Percentiles rank a stretch among this genome's conserved stretches.
These are phyloP conservation scores for Phytophthora nicotianae DNA, from an alignment of 352 stramenopile genomes.

Conservation along the genomic window DNA sequence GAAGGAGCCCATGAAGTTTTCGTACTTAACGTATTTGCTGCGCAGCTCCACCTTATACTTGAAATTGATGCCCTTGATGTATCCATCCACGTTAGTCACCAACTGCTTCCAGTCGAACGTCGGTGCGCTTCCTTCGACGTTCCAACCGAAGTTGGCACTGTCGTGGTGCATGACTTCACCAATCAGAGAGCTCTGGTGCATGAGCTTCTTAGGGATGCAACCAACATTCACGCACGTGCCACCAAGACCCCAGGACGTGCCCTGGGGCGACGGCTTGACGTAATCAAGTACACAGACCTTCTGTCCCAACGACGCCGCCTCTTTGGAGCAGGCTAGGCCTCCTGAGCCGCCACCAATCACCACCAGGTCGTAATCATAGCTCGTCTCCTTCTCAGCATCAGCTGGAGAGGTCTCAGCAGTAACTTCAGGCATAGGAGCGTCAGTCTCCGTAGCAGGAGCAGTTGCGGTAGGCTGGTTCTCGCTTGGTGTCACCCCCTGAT, in stretches of 20 bases:
- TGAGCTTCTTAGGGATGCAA: slow-evolving; percentile 99
- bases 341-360: slow-evolving; percentile 84
- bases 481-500: slow-evolving; percentile 3
- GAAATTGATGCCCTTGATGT: slow-evolving; percentile 99
- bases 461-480: slow-evolving; percentile 1
- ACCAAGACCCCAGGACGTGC: slow-evolving; percentile 92
- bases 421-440: slow-evolving; percentile 5
- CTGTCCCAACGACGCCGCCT: slow-evolving; percentile 92
- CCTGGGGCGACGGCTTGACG: slow-evolving; percentile 89
- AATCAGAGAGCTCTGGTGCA: slow-evolving; percentile 96
- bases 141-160: slow-evolving; percentile 89
- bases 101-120: slow-evolving; percentile 93
- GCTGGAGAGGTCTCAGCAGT: not conserved
- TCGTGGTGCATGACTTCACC: slow-evolving; percentile 91
- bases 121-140: slow-evolving; percentile 22
- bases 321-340: slow-evolving; percentile 95
- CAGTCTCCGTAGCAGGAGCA: slow-evolving; percentile 1
- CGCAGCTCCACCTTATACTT: slow-evolving; percentile 97
- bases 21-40: slow-evolving; percentile 95
- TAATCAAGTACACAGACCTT: slow-evolving; percentile 97
- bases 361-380: slow-evolving; percentile 85
- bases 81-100: slow-evolving; percentile 94
- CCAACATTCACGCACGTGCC: slow-evolving; percentile 99
- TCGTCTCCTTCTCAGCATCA: slow-evolving; percentile 18
- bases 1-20: slow-evolving; percentile 94